These are phyloP conservation scores for Trichoderma asperelloides DNA, from an alignment of 495 filamentous ascomycete genomes.

Conservation along the genomic window DNA sequence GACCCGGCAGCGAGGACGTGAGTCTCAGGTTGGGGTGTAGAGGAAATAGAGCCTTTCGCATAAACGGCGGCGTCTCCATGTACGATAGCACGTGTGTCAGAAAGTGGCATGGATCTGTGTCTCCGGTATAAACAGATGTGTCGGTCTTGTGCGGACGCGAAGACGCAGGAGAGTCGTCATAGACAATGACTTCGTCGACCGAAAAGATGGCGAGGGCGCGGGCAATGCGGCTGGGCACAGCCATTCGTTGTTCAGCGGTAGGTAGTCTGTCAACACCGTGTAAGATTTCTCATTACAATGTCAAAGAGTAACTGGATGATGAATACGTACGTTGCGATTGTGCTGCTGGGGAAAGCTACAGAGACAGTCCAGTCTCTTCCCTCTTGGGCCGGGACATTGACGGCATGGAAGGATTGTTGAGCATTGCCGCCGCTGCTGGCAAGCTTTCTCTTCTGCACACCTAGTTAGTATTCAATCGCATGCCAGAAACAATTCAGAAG, in stretches of 20 bases:
- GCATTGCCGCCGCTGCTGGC: constrained; percentile 27
- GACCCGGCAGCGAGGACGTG: constrained; percentile 55
- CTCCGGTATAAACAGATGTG: constrained; percentile 50
- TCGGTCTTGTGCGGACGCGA: constrained; percentile 32
- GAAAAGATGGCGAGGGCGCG: constrained; percentile 66
- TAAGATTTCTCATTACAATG: constrained; percentile 2
- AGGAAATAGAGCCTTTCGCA: constrained; percentile 58
- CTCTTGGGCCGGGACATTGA: constrained; percentile 26
- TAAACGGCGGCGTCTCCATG: constrained; percentile 66
- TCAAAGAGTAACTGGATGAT: background rate
- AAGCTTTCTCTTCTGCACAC: constrained; percentile 30
- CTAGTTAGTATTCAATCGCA: constrained; percentile 10
- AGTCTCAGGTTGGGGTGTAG: constrained; percentile 59
- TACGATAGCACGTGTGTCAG: constrained; percentile 64
- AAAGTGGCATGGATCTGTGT: constrained; percentile 58
- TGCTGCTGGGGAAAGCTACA: constrained; percentile 37
- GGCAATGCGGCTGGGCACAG: constrained; percentile 57
- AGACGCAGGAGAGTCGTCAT: constrained; percentile 47
- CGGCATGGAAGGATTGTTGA: constrained; percentile 21
- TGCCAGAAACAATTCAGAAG: background rate
- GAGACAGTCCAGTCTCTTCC: constrained; percentile 38
- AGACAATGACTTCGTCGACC: constrained; percentile 70
- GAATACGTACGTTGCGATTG: constrained; percentile 36
- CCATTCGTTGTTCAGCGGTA: constrained; percentile 55
- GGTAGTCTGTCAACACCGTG: constrained; percentile 24